Evolutionary conservation across 1,139 yeast species (phyloP).

Genomic region (Candida sp.): DNA sequence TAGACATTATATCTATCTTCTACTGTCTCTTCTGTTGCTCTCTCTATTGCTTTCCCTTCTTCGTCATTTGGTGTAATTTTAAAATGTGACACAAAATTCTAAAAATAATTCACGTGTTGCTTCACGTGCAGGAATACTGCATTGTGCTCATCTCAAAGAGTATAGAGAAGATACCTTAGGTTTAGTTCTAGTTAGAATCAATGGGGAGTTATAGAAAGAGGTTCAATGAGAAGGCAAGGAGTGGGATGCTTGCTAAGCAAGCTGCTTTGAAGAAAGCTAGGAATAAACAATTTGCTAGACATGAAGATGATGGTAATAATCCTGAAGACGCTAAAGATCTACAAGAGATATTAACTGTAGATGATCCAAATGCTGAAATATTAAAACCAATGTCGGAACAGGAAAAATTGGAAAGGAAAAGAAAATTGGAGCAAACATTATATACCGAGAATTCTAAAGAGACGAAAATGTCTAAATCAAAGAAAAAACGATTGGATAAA

Average conservation of each 20-base stretch:
- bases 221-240: conserved; percentile 81
- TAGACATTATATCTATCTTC: conserved; percentile 16
- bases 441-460: conserved; percentile 54
- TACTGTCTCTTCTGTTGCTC: not conserved
- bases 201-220: conserved; percentile 85
- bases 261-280: conserved; percentile 65
- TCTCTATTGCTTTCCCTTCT: not conserved
- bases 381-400: conserved; percentile 47
- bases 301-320: conserved; percentile 26
- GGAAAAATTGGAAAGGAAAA: conserved; percentile 63
- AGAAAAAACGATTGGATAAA: conserved; percentile 74
- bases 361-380: conserved; percentile 61
- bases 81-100: not conserved
- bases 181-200: not conserved
- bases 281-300: conserved; percentile 61
- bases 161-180: not conserved
- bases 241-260: conserved; percentile 83
- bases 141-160: not conserved
- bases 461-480: conserved; percentile 66
- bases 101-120: too few species aligned
- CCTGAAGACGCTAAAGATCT: conserved; percentile 8
- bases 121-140: not conserved
- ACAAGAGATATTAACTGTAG: conserved; percentile 6
- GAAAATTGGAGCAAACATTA: conserved; percentile 59
- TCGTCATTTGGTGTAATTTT: not conserved